A percentile compares a stretch with the other conserved stretches of the same genome.
phyloP scores from a whole-genome alignment of 192 early-diverging fungal genomes.

The Piromyces sp. region DNA sequence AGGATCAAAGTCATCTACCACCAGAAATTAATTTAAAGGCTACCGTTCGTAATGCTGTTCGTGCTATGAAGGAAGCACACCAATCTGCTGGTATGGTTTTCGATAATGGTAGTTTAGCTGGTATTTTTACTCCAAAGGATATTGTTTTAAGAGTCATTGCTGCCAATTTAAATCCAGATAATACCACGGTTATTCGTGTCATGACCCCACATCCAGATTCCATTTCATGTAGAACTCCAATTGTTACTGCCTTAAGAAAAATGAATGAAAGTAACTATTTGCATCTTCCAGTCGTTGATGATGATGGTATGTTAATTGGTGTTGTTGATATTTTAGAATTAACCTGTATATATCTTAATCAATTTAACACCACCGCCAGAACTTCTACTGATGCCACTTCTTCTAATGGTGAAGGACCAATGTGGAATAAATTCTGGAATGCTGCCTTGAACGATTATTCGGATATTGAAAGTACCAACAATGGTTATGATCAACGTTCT shows the following conservation, averaged over 20 bases:
- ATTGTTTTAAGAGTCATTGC: constrained; percentile 76
- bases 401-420: constrained; percentile 20
- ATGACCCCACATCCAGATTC: constrained; percentile 89
- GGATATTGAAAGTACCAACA: constrained; percentile 1
- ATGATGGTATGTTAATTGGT: constrained; percentile 43
- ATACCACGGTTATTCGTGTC: constrained; percentile 84
- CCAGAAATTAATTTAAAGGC: constrained; percentile 1
- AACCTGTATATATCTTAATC: constrained; percentile 65
- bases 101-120: constrained; percentile 50
- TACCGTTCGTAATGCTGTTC: constrained; percentile 52
- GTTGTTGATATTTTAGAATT: constrained; percentile 67
- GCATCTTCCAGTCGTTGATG: constrained; percentile 60
- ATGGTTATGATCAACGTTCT: neutral
- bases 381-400: neutral
- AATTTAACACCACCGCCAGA: constrained; percentile 45
- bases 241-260: constrained; percentile 64
- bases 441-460: constrained; percentile 35
- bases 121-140: constrained; percentile 83
- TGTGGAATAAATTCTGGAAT: constrained; percentile 69
- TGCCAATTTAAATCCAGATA: constrained; percentile 68
- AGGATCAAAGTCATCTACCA: neutral
- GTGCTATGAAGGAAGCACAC: constrained; percentile 50
- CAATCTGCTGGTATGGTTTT: constrained; percentile 62
- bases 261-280: constrained; percentile 79
- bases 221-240: constrained; percentile 45